A percentile compares a stretch with the other conserved stretches of the same genome.
Evolutionary conservation across 1,284 basidiomycete genomes (phyloP).

Genomic region (Cronartium ribicola): DNA sequence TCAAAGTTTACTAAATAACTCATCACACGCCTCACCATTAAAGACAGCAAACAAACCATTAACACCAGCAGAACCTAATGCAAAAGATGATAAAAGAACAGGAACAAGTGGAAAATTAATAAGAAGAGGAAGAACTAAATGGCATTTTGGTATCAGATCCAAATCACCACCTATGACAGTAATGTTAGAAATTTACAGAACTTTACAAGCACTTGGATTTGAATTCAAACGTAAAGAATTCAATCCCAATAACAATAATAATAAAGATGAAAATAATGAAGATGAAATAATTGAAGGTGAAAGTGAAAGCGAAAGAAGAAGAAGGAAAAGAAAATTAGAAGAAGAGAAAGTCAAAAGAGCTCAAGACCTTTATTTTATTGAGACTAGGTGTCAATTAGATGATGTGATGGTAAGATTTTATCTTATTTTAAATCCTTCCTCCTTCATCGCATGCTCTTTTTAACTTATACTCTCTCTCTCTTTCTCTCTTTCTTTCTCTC

Average conservation of each 20-base stretch:
- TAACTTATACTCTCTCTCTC: not conserved
- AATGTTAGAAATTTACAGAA: slow-evolving; percentile 96
- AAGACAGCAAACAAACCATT: slow-evolving; percentile 28
- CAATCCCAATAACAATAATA: slow-evolving; percentile 47
- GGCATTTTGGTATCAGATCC: slow-evolving; percentile 97
- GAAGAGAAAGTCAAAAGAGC: slow-evolving; percentile 55
- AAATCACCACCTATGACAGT: slow-evolving; percentile 97
- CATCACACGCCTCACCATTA: slow-evolving; percentile 14
- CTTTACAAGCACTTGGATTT: slow-evolving; percentile 87
- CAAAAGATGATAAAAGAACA: not conserved
- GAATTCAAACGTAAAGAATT: slow-evolving; percentile 68
- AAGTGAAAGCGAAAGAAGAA: slow-evolving; percentile 50
- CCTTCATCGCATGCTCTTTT: not conserved
- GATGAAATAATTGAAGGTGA: slow-evolving; percentile 40
- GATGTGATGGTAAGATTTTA: slow-evolving; percentile 75
- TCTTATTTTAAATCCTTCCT: not conserved
- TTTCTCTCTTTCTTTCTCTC: not conserved
- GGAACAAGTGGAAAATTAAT: slow-evolving; percentile 38
- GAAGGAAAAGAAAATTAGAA: slow-evolving; percentile 49
- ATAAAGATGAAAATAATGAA: not conserved
- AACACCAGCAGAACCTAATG: slow-evolving; percentile 30
- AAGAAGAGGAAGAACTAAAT: slow-evolving; percentile 56
- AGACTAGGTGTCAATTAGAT: slow-evolving; percentile 82
- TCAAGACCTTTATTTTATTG: slow-evolving; percentile 79
- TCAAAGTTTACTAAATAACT: slow-evolving; percentile 20